These are phyloP conservation scores for Tilletia caries DNA, from an alignment of 1,284 basidiomycete species.

Conservation along the genomic window DNA sequence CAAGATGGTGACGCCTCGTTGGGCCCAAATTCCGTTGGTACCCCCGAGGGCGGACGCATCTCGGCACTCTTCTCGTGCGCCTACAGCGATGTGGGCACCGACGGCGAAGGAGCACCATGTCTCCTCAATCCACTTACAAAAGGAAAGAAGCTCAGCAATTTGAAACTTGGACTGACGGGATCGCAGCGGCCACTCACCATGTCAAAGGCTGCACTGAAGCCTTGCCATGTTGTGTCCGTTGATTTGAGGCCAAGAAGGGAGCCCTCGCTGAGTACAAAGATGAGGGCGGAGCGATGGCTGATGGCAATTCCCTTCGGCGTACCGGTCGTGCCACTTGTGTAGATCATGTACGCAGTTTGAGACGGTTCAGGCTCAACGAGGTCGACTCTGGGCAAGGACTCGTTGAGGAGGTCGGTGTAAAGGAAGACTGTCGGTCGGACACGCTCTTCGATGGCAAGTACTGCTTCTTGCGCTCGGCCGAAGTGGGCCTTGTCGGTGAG, in stretches of 20 bases:
- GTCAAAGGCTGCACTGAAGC: slow-evolving; percentile 19
- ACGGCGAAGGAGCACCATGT: slow-evolving; percentile 7
- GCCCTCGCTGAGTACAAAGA: slow-evolving; percentile 15
- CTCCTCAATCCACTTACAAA: slow-evolving; percentile 13
- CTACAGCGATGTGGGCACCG: slow-evolving; percentile 19
- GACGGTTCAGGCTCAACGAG: not conserved
- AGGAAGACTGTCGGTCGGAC: not conserved
- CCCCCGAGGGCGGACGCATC: slow-evolving; percentile 16
- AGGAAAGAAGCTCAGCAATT: not conserved
- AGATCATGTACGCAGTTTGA: slow-evolving; percentile 19
- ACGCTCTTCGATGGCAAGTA: not conserved
- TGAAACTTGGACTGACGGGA: not conserved
- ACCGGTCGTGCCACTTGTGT: slow-evolving; percentile 18
- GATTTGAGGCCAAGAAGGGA: slow-evolving; percentile 2
- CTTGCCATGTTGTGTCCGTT: slow-evolving; percentile 17
- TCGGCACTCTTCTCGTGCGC: slow-evolving; percentile 16
- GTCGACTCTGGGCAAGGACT: not conserved
- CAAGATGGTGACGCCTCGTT: slow-evolving; percentile 17
- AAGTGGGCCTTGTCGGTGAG: slow-evolving; percentile 16
- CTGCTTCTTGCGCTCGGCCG: slow-evolving; percentile 10
- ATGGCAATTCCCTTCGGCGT: slow-evolving; percentile 21
- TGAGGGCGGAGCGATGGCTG: slow-evolving; percentile 15
- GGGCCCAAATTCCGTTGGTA: slow-evolving; percentile 15
- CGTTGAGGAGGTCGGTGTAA: not conserved
- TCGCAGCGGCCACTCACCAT: slow-evolving; percentile 14